Evolutionary conservation across 805 yeast genomes (phyloP), one percentile per base, ranked within the genome.

Genomic region (Soucietia sequanensis): DNA sequence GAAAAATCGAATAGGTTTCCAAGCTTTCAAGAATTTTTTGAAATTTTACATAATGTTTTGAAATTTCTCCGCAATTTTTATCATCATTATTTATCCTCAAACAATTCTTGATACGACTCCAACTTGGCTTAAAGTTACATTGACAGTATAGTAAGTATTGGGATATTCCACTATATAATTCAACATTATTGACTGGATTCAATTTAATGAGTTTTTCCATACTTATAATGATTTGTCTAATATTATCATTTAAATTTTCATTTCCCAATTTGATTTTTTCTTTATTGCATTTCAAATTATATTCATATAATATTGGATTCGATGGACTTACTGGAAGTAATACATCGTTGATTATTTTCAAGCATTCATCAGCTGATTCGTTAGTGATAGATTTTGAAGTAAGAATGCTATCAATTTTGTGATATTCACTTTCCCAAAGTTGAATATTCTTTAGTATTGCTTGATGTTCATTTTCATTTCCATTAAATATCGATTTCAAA

Each of bases 61-160:
- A 74, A 20, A 72, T 49, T 12, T 52, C 60, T 20, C 80, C 77
- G 56, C 95, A 88, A 2, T 58, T 62, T 18, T 62, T 61, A 44
- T 72, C 74, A 42, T 87, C 96, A 57, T 87, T 84, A 56, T 91
- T 91, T 28, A 78, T 71, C 35, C 84, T 79, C 31, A 91, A 62
- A 54, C 97, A 89, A 43, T 75, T 79, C 45, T 81, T 75, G 17
- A 81, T 65, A 25, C 70, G 66, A 39, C 58, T 67, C 47, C 75
- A 59, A 0, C 84, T 72, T 17, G 68, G 68, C 11, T 75, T 75
- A 39, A 71, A 76, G 26, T 78, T 76, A 24, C 68, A 63, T 25
- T 78, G 65, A 5, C 79, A 72, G 46, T 70, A 80, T 32, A 75
- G 58, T 37, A 64, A 44, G 37, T 54, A 57, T 17, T 60, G 52